phyloP scores from a whole-genome alignment of 257 asterid genomes.

The Solanum bukasovii region DNA sequence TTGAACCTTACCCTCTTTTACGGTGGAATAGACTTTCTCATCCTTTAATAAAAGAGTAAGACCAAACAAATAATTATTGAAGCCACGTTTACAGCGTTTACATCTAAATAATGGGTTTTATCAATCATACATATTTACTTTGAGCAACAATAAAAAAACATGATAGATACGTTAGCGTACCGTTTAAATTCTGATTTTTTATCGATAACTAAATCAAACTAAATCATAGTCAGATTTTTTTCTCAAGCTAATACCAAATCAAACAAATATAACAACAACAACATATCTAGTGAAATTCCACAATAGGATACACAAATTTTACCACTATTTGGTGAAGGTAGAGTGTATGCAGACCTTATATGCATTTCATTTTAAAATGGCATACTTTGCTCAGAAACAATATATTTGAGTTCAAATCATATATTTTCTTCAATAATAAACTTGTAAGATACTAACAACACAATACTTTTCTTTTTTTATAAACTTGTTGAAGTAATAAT shows the following conservation, averaged over 20 bases:
- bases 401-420: not conserved
- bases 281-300: too few relatives aligned
- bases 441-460: not conserved
- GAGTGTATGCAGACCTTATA: not conserved
- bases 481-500: not conserved
- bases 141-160: not conserved
- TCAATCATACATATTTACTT: too few relatives aligned
- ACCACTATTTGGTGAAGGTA: too few relatives aligned
- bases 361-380: not conserved
- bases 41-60: not conserved
- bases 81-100: not conserved
- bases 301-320: too few relatives aligned
- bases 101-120: not conserved
- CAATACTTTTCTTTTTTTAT: not conserved
- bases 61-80: not conserved
- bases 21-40: not conserved
- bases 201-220: too few relatives aligned
- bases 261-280: too few relatives aligned
- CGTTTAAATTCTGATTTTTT: too few relatives aligned
- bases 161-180: too few relatives aligned
- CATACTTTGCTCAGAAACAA: not conserved
- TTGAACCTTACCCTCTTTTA: not conserved
- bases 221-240: too few relatives aligned
- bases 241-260: not conserved
- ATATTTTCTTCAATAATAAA: not conserved